phyloP scores from a whole-genome alignment of 257 asterid genomes.

The Osmanthus fragrans region DNA sequence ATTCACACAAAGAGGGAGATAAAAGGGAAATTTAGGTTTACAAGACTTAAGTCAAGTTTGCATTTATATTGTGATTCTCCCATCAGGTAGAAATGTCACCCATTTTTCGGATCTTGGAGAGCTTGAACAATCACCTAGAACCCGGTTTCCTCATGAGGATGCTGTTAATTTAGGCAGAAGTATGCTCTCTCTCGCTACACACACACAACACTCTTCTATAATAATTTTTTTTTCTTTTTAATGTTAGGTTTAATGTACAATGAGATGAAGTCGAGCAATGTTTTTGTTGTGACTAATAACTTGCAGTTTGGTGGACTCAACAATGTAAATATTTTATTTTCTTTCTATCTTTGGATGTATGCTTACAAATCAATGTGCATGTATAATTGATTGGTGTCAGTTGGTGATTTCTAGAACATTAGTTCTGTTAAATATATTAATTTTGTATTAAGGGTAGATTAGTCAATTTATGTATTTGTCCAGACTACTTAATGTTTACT shows the following conservation, averaged over 20 bases:
- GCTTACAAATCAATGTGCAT: background rate
- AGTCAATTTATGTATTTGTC: too few species aligned
- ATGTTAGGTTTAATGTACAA: conserved; percentile 44
- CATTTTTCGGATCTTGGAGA: conserved; percentile 61
- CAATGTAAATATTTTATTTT: conserved; percentile 38
- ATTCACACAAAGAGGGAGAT: too few species aligned
- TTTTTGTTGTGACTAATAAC: conserved; percentile 37
- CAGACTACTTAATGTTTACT: too few species aligned
- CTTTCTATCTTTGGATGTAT: background rate
- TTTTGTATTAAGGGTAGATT: too few species aligned
- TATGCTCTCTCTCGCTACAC: too few species aligned
- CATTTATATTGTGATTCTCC: too few species aligned
- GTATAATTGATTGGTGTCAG: background rate
- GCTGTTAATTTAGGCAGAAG: conserved; percentile 55
- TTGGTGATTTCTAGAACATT: conserved; percentile 46
- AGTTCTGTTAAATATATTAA: conserved; percentile 34
- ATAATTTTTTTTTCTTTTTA: background rate
- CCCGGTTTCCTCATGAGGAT: conserved; percentile 42
- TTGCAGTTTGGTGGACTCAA: conserved; percentile 54
- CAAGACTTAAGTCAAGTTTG: too few species aligned
- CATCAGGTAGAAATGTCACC: conserved; percentile 35
- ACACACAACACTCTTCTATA: background rate
- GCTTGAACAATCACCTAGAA: conserved; percentile 52
- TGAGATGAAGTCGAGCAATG: conserved; percentile 50
- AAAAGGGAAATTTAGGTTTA: too few species aligned